These are phyloP conservation scores for Lasiosphaeria miniovina DNA, from an alignment of 495 filamentous ascomycete species.

Conservation along the genomic window DNA sequence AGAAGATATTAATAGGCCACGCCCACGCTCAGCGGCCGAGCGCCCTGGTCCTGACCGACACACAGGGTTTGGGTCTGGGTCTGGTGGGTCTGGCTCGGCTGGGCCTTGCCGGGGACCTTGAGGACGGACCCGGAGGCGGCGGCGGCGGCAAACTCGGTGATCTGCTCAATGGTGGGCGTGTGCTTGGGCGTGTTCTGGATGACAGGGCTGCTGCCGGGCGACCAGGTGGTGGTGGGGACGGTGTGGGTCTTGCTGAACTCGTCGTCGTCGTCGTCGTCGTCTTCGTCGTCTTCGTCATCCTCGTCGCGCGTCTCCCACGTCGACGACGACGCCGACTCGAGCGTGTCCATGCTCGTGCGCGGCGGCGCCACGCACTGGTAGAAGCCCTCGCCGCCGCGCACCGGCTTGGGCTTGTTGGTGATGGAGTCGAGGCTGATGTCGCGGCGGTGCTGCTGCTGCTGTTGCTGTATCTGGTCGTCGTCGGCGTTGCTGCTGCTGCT, in stretches of 20 bases:
- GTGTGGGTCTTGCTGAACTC: constrained; percentile 8
- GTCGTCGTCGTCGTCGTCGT: neutral
- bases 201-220: constrained; percentile 40
- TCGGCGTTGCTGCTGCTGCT: constrained; percentile 28
- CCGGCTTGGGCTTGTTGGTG: constrained; percentile 47
- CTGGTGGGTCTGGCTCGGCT: neutral
- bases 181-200: constrained; percentile 33
- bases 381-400: constrained; percentile 48
- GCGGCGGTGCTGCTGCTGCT: neutral
- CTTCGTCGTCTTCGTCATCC: constrained; percentile 10
- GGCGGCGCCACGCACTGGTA: constrained; percentile 49
- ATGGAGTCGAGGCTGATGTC: constrained; percentile 40
- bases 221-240: constrained; percentile 43
- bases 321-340: constrained; percentile 34
- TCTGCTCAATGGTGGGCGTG: constrained; percentile 26
- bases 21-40: constrained; percentile 22
- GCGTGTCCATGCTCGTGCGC: constrained; percentile 17
- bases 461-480: neutral
- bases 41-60: neutral
- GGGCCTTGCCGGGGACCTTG: neutral
- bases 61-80: neutral
- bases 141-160: constrained; percentile 23
- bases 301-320: constrained; percentile 31
- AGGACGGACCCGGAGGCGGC: neutral
- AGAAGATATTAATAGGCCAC: constrained; percentile 21